Base-by-base conservation (phyloP, 192 early-diverging fungal species). In the Phlyctochytrium bullatum region DNA sequence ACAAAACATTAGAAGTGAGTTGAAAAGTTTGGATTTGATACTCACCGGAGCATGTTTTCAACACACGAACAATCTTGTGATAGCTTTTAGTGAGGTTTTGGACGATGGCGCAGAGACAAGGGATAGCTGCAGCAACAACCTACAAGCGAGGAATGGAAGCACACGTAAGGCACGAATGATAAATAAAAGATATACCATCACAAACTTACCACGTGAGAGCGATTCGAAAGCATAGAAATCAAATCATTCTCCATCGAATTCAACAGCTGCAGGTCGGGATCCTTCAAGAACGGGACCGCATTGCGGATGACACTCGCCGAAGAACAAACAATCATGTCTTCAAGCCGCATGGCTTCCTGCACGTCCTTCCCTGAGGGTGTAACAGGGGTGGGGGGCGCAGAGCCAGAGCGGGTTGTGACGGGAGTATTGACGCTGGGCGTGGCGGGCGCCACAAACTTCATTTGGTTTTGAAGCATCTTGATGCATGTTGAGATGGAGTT, bases 71-170 rank as follows among this genome's bases (percentile, higher is more conserved):
- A 51, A 82, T 27, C 57, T 71, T 81, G n/a, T 29, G 56, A 33
- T 66, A 75, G 52, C 72, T 57, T 24, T 66, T 36, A 2, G 79
- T 80, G 10, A 69, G 65, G 36, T 82, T 77, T 3, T 80, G 80
- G 17, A 90, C 79, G 50, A 93, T 81, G 2, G 72, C 78, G 71
- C 90, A 88, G 24, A 95, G 73, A 64, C 91, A 93, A 10, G 89
- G 86, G 3, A 91, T 83, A 25, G 85, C 87, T 24, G 82, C 77
- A 28, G 79, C 62, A 27, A 93, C 78, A 59, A 92, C 80, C 83
- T 81, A 63, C 24, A 25, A 29, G n/a, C n/a, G 2, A 62, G 29
- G 12, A 33, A 34, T 0, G 10, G 14, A 50, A 0, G 47, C 59
- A 20, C 34, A 62, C 27, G 25, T 61, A 59, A 30, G 54, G 30